Percentiles rank a stretch among this genome's conserved stretches.
phyloP scores from a whole-genome alignment of 2,329 filamentous ascomycete species.

The Scedosporium minutisporum region DNA sequence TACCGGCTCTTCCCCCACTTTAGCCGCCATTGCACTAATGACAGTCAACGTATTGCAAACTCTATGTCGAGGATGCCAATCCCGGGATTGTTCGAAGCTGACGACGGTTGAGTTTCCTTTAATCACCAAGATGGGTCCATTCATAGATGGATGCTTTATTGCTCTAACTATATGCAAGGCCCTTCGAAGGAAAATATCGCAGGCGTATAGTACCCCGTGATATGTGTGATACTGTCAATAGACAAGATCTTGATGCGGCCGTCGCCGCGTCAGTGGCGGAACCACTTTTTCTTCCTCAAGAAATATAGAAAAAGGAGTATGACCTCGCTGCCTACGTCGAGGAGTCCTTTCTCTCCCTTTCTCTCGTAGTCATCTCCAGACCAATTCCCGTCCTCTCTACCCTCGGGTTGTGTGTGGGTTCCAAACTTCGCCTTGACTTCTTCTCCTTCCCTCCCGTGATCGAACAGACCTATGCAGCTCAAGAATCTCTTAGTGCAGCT shows the following conservation, averaged over 20 bases:
- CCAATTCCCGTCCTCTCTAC: background rate
- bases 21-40: background rate
- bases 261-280: background rate
- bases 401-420: background rate
- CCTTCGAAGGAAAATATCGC: background rate
- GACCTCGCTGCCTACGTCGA: background rate
- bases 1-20: constrained; percentile 4
- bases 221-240: background rate
- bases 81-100: background rate
- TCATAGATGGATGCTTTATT: background rate
- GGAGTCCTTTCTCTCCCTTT: background rate
- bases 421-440: background rate
- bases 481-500: background rate
- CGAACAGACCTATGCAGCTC: constrained; percentile 3
- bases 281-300: background rate
- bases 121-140: constrained; percentile 1
- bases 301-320: background rate
- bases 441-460: background rate
- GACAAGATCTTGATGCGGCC: background rate
- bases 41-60: background rate
- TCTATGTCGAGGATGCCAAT: background rate
- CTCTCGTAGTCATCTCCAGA: background rate
- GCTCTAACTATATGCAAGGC: background rate
- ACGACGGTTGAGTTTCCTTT: background rate
- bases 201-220: background rate